Evolutionary conservation across 2,329 filamentous ascomycete genomes (phyloP).

Genomic region (Exutisphaerella laricina): DNA sequence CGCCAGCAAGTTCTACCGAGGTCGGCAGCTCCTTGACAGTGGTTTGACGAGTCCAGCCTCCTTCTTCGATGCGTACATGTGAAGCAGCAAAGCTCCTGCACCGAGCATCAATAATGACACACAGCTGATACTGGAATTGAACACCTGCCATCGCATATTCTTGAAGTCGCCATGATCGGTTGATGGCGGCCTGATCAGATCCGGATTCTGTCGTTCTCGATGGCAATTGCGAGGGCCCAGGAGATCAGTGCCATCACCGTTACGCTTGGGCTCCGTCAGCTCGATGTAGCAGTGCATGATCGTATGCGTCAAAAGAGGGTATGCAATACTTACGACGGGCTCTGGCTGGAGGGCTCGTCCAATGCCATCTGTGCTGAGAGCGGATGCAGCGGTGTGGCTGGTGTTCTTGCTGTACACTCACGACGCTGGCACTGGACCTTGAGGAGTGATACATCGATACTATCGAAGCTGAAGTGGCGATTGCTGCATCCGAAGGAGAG

Average conservation of each 20-base stretch:
- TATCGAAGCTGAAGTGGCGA: no score
- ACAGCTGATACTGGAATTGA: slow-evolving; percentile 23
- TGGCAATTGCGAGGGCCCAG: slow-evolving; percentile 65
- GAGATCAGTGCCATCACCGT: slow-evolving; percentile 54
- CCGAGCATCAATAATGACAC: not conserved
- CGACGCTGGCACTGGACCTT: no score
- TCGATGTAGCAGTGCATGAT: no score
- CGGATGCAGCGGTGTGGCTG: no score
- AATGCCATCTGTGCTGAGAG: slow-evolving; percentile 57
- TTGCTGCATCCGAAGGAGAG: no score
- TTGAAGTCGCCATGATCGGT: slow-evolving; percentile 66
- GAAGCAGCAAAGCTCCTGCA: slow-evolving; percentile 41
- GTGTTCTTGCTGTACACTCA: no score
- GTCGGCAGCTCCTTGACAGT: slow-evolving; percentile 60
- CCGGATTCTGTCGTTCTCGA: slow-evolving; percentile 64
- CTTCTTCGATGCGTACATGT: slow-evolving; percentile 54
- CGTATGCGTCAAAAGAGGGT: no score
- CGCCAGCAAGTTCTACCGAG: slow-evolving; percentile 65
- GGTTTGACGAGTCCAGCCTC: slow-evolving; percentile 71
- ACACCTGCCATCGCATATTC: slow-evolving; percentile 61
- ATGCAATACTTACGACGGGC: slow-evolving; percentile 45
- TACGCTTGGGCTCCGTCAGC: no score
- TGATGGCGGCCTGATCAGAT: slow-evolving; percentile 64
- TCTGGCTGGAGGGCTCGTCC: slow-evolving; percentile 58
- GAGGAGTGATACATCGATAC: no score